Percentiles rank a stretch among this genome's conserved stretches.
Evolutionary conservation across 164 flowering plant genomes (phyloP).

Genomic region (Cinnamomum micranthum): DNA sequence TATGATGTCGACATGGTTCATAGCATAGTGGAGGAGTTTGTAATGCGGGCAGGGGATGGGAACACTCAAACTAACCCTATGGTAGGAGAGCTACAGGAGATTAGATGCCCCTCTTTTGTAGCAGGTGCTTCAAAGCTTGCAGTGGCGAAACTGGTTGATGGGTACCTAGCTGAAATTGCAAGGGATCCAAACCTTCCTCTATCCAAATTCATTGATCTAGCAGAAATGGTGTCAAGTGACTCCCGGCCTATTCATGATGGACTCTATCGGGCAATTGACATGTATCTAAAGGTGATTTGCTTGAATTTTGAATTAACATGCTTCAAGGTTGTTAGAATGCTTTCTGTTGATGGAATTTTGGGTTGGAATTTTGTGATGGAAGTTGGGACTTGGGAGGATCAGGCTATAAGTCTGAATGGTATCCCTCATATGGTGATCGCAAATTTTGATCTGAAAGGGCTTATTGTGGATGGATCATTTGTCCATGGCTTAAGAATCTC

Average conservation of each 20-base stretch:
- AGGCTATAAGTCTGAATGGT: background rate
- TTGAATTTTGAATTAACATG: background rate
- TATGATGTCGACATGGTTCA: slow-evolving; percentile 67
- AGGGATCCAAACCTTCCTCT: slow-evolving; percentile 69
- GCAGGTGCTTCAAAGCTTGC: slow-evolving; percentile 77
- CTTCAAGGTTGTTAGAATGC: background rate
- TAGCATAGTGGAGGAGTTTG: slow-evolving; percentile 64
- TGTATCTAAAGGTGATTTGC: slow-evolving; percentile 67
- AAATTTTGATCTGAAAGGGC: background rate
- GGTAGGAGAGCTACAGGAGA: slow-evolving; percentile 45
- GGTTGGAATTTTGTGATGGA: background rate
- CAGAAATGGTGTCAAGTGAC: slow-evolving; percentile 56
- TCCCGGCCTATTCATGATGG: slow-evolving; percentile 74
- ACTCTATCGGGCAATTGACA: slow-evolving; percentile 87
- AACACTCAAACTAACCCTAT: slow-evolving; percentile 27
- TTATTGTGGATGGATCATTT: background rate
- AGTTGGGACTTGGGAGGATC: background rate
- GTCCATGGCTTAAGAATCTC: background rate
- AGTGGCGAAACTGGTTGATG: slow-evolving; percentile 84
- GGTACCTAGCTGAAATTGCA: slow-evolving; percentile 80
- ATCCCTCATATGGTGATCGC: background rate
- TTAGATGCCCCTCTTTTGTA: slow-evolving; percentile 43
- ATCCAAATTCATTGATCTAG: slow-evolving; percentile 55
- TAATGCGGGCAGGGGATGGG: slow-evolving; percentile 41
- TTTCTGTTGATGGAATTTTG: background rate